phyloP scores from a whole-genome alignment of 352 stramenopile genomes.

The Globisporangium recalcitrans region DNA sequence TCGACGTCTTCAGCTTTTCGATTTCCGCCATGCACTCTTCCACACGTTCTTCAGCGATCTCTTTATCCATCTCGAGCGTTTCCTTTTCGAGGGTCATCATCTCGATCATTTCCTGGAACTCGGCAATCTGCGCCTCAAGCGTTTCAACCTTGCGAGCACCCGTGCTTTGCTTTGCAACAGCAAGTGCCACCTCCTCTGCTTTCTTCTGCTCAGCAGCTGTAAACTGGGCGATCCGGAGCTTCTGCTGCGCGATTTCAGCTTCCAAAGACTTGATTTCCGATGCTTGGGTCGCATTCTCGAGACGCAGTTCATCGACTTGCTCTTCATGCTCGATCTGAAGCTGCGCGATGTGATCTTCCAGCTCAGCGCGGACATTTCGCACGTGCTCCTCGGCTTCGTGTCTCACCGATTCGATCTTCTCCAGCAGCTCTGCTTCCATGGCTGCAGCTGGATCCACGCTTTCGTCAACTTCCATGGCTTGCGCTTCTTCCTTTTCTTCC shows the following conservation, averaged over 20 bases:
- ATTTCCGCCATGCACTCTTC: slow-evolving; percentile 70
- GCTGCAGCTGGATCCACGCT: background rate
- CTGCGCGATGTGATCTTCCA: slow-evolving; percentile 61
- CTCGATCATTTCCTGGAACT: slow-evolving; percentile 82
- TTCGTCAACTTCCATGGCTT: slow-evolving; percentile 32
- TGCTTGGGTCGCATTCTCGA: slow-evolving; percentile 54
- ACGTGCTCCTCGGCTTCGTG: slow-evolving; percentile 63
- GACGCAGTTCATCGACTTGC: slow-evolving; percentile 43
- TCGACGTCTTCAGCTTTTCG: slow-evolving; percentile 63
- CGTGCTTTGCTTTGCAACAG: slow-evolving; percentile 64
- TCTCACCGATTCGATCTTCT: slow-evolving; percentile 46
- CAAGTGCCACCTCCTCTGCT: slow-evolving; percentile 65
- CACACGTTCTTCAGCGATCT: slow-evolving; percentile 80
- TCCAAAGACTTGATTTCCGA: slow-evolving; percentile 63
- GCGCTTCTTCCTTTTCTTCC: slow-evolving; percentile 22
- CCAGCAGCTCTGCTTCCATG: slow-evolving; percentile 33
- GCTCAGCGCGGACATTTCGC: slow-evolving; percentile 42
- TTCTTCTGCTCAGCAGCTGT: slow-evolving; percentile 69
- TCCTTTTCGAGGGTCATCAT: slow-evolving; percentile 85
- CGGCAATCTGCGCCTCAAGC: slow-evolving; percentile 54
- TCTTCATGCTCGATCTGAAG: slow-evolving; percentile 49
- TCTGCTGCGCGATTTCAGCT: slow-evolving; percentile 62
- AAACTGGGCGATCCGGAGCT: slow-evolving; percentile 59
- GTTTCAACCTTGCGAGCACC: slow-evolving; percentile 64
- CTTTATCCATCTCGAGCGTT: slow-evolving; percentile 85